Base-by-base conservation (phyloP, 129 eudicot species). In the Oenanthe sinensis region DNA sequence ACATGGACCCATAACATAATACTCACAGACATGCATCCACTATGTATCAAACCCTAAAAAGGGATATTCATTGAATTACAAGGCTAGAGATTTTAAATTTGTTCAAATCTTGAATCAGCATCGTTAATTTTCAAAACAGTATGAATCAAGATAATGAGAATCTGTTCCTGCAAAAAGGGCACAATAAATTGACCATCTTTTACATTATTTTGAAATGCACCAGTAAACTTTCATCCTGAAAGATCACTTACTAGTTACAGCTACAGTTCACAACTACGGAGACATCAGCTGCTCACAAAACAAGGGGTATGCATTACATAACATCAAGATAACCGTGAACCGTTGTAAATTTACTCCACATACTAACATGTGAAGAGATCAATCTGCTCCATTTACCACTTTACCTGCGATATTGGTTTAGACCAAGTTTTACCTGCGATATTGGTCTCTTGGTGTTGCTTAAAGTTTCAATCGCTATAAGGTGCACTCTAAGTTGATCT, bases 391-490 rank as follows among this genome's bases (percentile, higher is more conserved):
- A 30, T 30, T 67, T 67, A 67, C 37, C 72, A 42, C 37, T 67
- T 67, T 15, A 67, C 72, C 72, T 67, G 72, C 3, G 72, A 33
- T 42, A 67, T 67, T 67, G 72, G 42, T 67, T 74, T n/a, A 40
- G 40, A 67, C 72, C 72, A 67, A 33, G 36, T 33, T 12, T n/a
- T n/a, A n/a, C n/a, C n/a, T n/a, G n/a, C n/a, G n/a, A n/a, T n/a
- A 43, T 33, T 48, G 78, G 67, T 78, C 82, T 81, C 84, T 6
- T 79, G 22, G 60, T 46, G n/a, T 17, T 39, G 48, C 62, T 49
- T 43, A 85, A 75, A 26, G 79, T n/a, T 70, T 84, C 80, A 79
- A 82, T 54, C 22, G 87, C 85, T 74, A 70, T 50, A 33, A 84
- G 40, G 26, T 74, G 26, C 37, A 88, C 19, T 24, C 8, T 65